Conservation (phyloP, 495 filamentous ascomycete species). For the Cryomyces minteri region DNA sequence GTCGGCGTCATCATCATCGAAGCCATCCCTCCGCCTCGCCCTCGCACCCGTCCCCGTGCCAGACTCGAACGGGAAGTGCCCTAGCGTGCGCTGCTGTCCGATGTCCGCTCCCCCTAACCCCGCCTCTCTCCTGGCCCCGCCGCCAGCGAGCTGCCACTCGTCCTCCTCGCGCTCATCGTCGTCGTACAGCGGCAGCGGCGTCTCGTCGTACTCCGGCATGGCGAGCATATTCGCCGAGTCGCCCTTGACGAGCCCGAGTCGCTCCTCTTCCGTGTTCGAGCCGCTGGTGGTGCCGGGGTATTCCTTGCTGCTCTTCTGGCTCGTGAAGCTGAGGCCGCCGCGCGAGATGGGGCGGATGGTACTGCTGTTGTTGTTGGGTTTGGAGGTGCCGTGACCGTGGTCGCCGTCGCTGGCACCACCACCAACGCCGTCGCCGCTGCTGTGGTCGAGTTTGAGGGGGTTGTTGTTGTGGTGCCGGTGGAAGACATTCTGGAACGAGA, state of each 20-base stretch:
- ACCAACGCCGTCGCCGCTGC: too few relatives aligned
- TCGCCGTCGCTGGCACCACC: conserved; percentile 6
- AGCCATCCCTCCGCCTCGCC: not conserved
- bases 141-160: conserved; percentile 2
- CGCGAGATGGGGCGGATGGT: conserved; percentile 14
- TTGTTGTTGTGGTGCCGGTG: conserved; percentile 12
- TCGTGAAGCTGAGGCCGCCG: conserved; percentile 21
- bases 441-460: not conserved
- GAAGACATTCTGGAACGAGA: conserved; percentile 80
- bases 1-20: conserved; percentile 1
- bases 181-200: not conserved
- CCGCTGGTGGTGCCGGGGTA: conserved; percentile 16
- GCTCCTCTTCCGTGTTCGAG: conserved; percentile 70
- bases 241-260: conserved; percentile 68
- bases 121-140: not conserved
- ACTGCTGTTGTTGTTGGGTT: not conserved
- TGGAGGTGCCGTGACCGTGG: not conserved
- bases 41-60: not conserved
- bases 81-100: not conserved
- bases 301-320: conserved; percentile 26
- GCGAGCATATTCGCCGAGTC: conserved; percentile 30
- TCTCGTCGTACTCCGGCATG: conserved; percentile 16
- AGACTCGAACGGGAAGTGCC: not conserved
- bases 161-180: not conserved
- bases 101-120: not conserved